Evolutionary conservation across 441 rosid species (phyloP).

Genomic region (Populus hybrid): DNA sequence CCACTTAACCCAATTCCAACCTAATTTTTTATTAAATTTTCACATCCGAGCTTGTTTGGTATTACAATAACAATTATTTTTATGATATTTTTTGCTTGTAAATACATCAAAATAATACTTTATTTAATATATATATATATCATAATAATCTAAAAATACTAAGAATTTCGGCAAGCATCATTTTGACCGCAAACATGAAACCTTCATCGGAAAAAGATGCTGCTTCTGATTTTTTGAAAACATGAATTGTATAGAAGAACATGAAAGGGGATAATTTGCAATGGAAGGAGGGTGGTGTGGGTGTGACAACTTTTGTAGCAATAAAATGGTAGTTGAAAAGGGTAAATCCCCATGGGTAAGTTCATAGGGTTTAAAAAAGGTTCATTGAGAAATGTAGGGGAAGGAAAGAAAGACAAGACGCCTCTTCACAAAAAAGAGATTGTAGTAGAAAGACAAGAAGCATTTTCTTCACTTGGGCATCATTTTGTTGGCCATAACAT

Average conservation of each 20-base stretch:
- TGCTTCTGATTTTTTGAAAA: no score
- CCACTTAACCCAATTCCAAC: no score
- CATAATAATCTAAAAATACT: no score
- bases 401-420: not conserved
- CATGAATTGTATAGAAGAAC: no score
- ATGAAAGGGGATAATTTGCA: not conserved
- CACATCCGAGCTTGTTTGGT: no score
- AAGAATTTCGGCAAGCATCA: accelerated
- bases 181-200: no score
- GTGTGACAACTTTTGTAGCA: conserved; percentile 34
- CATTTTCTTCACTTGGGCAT: conserved; percentile 50
- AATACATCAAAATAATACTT: no score
- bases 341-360: conserved; percentile 20
- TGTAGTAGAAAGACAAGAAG: conserved; percentile 41
- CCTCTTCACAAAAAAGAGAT: not conserved
- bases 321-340: conserved; percentile 43
- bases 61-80: no score
- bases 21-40: no score
- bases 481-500: conserved; percentile 84
- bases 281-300: conserved; percentile 15
- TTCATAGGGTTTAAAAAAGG: conserved; percentile 30
- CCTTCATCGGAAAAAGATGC: no score
- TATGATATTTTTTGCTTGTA: accelerated
- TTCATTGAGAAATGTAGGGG: conserved; percentile 12
- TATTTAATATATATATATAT: no score